Percentiles rank a stretch among this genome's conserved stretches.
phyloP scores from a whole-genome alignment of 1,139 yeast genomes.

The Taiozyma sp. region DNA sequence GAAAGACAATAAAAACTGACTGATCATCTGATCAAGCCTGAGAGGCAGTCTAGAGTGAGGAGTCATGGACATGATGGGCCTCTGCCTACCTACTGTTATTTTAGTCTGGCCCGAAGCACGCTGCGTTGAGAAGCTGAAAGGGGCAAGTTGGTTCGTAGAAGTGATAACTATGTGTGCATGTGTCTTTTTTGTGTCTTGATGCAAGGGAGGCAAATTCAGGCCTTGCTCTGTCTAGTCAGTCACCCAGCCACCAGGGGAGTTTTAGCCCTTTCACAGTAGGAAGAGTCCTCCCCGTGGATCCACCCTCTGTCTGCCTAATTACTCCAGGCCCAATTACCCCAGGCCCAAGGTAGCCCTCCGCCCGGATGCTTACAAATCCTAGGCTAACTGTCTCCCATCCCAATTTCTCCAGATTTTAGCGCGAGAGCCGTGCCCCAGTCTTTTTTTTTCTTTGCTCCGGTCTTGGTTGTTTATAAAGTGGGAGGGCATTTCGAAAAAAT shows the following conservation, averaged over 20 bases:
- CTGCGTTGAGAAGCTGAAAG: too few species aligned
- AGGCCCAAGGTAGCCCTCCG: not conserved
- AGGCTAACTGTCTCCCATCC: not conserved
- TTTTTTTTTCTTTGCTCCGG: not conserved
- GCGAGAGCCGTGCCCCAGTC: not conserved
- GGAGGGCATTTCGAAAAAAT: constrained; percentile 1
- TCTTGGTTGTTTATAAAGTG: constrained; percentile 1
- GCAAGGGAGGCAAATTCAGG: too few species aligned
- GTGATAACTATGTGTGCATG: too few species aligned
- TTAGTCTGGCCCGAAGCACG: not conserved
- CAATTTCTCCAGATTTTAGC: not conserved
- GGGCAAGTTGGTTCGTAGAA: too few species aligned
- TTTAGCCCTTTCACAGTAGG: not conserved
- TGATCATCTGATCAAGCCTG: not conserved
- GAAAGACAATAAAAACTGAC: not conserved
- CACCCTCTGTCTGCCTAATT: not conserved
- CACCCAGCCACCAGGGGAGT: too few species aligned
- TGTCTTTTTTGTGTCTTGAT: too few species aligned
- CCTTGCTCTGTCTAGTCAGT: not conserved
- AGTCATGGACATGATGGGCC: not conserved
- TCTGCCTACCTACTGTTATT: not conserved
- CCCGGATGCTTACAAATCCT: not conserved
- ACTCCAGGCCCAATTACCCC: not conserved
- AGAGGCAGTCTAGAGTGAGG: not conserved
- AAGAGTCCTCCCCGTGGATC: not conserved